Conservation (phyloP, 768 basidiomycete genomes). For the Polyporus arcularius region DNA sequence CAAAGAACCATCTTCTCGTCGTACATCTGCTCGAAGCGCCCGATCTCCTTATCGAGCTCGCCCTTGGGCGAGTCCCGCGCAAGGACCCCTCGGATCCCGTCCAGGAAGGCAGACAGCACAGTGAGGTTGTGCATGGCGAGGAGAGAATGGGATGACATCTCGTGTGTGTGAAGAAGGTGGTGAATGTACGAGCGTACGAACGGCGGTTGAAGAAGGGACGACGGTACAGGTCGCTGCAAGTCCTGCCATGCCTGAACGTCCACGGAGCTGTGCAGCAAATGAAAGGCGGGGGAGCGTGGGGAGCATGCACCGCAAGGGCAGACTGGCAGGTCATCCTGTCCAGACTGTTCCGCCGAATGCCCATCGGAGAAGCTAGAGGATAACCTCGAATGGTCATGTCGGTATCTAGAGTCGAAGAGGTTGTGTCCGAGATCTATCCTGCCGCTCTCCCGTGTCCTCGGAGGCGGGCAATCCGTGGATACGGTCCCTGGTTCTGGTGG, state of each 20-base stretch:
- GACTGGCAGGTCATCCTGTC: constrained; percentile 8
- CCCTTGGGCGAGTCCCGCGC: constrained; percentile 8
- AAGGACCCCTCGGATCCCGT: constrained; percentile 49
- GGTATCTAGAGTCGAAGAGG: constrained; percentile 60
- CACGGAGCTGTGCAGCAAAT: constrained; percentile 46
- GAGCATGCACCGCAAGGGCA: constrained; percentile 64
- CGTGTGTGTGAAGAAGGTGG: constrained; percentile 85
- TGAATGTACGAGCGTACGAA: constrained; percentile 71
- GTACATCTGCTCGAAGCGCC: constrained; percentile 51
- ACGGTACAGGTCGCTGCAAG: not conserved
- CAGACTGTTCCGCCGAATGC: constrained; percentile 1
- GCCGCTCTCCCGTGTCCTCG: constrained; percentile 18
- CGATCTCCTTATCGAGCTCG: constrained; percentile 48
- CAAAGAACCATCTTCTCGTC: constrained; percentile 50
- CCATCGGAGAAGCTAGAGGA: constrained; percentile 42
- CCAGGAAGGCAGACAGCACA: constrained; percentile 66
- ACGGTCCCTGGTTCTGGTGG: not conserved
- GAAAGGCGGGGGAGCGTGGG: constrained; percentile 38
- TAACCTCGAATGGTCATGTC: constrained; percentile 60
- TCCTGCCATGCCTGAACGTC: constrained; percentile 27
- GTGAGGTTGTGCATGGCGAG: constrained; percentile 76
- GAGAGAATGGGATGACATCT: constrained; percentile 83
- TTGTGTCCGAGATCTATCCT: constrained; percentile 67
- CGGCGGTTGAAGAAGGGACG: constrained; percentile 29
- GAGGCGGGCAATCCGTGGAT: not conserved